phyloP scores from a whole-genome alignment of 2,329 filamentous ascomycete genomes.

The Coniella lustricola region DNA sequence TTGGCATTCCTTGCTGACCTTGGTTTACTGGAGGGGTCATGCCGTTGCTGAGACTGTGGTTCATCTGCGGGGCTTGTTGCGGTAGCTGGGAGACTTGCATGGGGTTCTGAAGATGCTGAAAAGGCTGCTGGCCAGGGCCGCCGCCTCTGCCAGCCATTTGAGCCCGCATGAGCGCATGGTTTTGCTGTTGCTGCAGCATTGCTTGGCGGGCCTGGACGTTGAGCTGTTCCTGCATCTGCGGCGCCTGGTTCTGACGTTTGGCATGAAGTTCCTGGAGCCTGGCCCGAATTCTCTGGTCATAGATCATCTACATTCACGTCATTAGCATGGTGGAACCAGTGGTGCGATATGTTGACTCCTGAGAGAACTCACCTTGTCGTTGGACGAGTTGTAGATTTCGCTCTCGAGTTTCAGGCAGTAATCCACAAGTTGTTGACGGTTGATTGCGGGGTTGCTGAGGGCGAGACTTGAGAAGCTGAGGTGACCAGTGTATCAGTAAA shows the following conservation, averaged over 20 bases:
- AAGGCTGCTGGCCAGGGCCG: conserved; percentile 43
- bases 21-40: conserved; percentile 35
- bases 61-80: conserved; percentile 34
- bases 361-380: conserved; percentile 44
- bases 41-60: conserved; percentile 35
- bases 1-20: conserved; percentile 32
- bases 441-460: conserved; percentile 35
- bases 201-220: conserved; percentile 23
- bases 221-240: conserved; percentile 42
- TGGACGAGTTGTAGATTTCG: conserved; percentile 37
- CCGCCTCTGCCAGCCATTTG: conserved; percentile 44
- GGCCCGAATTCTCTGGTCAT: conserved; percentile 40
- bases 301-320: conserved; percentile 34
- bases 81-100: conserved; percentile 50
- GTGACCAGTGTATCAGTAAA: neutral
- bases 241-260: conserved; percentile 44
- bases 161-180: conserved; percentile 35
- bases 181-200: conserved; percentile 25
- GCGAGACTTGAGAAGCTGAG: conserved; percentile 45
- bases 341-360: too few species aligned
- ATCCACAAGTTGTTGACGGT: conserved; percentile 30
- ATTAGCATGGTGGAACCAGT: too few species aligned
- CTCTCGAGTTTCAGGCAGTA: conserved; percentile 41
- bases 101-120: conserved; percentile 51
- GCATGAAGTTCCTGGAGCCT: conserved; percentile 43